Base-by-base conservation (phyloP, 2,329 filamentous ascomycete species). In the Trichoderma koningiopsis region DNA sequence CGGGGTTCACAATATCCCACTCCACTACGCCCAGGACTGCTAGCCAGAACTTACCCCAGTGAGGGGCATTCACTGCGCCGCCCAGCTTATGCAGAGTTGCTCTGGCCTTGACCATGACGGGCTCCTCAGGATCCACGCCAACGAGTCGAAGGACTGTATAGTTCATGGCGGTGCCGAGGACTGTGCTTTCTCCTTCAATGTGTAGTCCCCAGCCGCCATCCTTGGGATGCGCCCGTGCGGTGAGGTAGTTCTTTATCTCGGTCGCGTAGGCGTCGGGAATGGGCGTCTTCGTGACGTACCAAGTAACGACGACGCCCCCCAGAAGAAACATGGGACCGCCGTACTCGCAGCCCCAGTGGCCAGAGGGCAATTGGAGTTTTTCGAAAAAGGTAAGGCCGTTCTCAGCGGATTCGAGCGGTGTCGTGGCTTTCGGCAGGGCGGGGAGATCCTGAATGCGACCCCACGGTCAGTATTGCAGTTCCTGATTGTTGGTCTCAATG, bases 151-250 rank as follows among this genome's bases (percentile, higher is more conserved):
- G 82, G 1, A 87, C 84, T 0, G 90, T 90, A 78, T 99, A 99
- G 79, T 97, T 98, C 85, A 98, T 87, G 0, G 88, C 84, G 0
- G 93, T 97, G 13, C 96, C 96, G 73, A 99, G 96, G 19, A 94
- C 94, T 0, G 92, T 94, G 77, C 92, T 97, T 74, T 97, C 92
- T 22, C 90, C 96, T 79, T 99, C 96, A 68, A 97, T 96, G 75
- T 99, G 96, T 47, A 99, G 82, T 0, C 96, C 96, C 96, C 96
- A 99, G 7, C 96, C 96, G n/a, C 96, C 95, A 79, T 98, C 93
- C 60, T 92, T 88, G 0, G 92, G 91, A 73, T 97, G 84, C 61
- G 95, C 93, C 65, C 94, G 89, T 4, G 93, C 92, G 76, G 93
- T 92, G 1, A 99, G 84, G 80, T 99, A 99, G 74, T 95, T 93